phyloP scores from a whole-genome alignment of 805 yeast genomes.

The Groenewaldozyma salmanticensis region DNA sequence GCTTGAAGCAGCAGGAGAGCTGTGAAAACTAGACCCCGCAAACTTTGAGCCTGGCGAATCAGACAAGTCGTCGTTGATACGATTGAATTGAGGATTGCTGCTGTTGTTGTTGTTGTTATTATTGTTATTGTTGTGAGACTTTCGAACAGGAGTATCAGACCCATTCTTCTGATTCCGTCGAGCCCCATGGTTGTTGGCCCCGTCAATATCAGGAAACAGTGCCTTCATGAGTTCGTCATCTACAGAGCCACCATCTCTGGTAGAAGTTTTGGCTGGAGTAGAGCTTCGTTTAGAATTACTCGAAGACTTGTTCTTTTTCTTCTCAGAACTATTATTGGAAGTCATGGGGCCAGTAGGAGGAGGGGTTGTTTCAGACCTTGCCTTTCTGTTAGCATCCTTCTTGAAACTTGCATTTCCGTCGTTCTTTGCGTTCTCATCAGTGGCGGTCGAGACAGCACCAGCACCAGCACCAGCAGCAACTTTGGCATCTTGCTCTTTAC shows the following conservation, averaged over 20 bases:
- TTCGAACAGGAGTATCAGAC: background rate
- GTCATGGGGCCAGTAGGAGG: background rate
- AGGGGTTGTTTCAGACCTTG: background rate
- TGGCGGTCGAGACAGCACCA: no score
- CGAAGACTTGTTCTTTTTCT: background rate
- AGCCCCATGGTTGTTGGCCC: slow-evolving; percentile 4
- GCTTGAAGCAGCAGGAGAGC: slow-evolving; percentile 22
- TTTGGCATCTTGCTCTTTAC: no score
- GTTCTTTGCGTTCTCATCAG: background rate
- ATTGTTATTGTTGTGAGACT: background rate
- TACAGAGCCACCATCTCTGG: background rate
- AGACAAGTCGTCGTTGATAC: slow-evolving; percentile 3
- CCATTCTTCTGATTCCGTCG: slow-evolving; percentile 1
- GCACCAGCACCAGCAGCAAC: no score
- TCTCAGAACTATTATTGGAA: background rate
- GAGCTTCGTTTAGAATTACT: background rate
- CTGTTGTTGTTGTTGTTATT: slow-evolving; percentile 3
- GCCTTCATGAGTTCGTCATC: slow-evolving; percentile 16
- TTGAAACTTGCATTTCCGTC: slow-evolving; percentile 1
- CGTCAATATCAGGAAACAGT: slow-evolving; percentile 19
- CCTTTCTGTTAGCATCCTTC: background rate
- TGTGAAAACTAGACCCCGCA: slow-evolving; percentile 23
- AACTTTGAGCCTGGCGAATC: slow-evolving; percentile 7
- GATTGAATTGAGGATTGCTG: background rate
- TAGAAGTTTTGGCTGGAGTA: background rate